phyloP scores from a whole-genome alignment of 2,329 filamentous ascomycete species.

The Microdochium bolleyi region DNA sequence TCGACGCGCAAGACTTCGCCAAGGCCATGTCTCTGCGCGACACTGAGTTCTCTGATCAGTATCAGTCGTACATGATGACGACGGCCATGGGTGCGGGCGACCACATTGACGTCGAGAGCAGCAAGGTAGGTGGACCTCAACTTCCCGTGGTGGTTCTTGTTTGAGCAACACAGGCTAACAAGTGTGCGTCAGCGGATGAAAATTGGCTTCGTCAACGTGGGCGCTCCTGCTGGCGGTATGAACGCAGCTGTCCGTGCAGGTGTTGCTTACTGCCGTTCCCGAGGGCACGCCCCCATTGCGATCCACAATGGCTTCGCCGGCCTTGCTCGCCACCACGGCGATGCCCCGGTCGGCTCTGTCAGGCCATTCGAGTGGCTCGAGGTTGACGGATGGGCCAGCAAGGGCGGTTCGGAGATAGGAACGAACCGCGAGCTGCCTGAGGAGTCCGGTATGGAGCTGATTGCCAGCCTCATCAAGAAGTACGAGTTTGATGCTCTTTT shows the following conservation, averaged over 20 bases:
- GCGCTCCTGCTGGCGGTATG: conserved; percentile 94
- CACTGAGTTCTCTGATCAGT: conserved; percentile 89
- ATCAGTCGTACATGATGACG: conserved; percentile 83
- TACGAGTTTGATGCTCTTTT: conserved; percentile 90
- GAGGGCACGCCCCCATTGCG: conserved; percentile 86
- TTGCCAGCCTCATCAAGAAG: conserved; percentile 74
- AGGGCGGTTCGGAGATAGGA: conserved; percentile 94
- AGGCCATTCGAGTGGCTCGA: conserved; percentile 87
- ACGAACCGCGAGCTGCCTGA: conserved; percentile 90
- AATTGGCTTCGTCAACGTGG: conserved; percentile 94
- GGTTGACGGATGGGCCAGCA: conserved; percentile 90
- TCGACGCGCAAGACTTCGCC: conserved; percentile 78
- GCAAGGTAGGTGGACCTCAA: conserved; percentile 50
- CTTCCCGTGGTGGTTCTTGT: background rate
- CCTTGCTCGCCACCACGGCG: conserved; percentile 80
- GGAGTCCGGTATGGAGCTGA: conserved; percentile 74
- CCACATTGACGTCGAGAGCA: conserved; percentile 56
- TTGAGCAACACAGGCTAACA: background rate
- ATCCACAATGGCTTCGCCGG: conserved; percentile 97
- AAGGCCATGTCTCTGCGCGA: conserved; percentile 83
- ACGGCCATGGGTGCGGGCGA: conserved; percentile 70
- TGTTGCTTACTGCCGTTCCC: conserved; percentile 83
- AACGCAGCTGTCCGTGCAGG: conserved; percentile 92
- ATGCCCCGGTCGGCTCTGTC: conserved; percentile 74
- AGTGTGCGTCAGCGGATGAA: conserved; percentile 60